Evolutionary conservation across 1,284 basidiomycete genomes (phyloP), one percentile per base, ranked within the genome.

Genomic region (Naganishia albida): DNA sequence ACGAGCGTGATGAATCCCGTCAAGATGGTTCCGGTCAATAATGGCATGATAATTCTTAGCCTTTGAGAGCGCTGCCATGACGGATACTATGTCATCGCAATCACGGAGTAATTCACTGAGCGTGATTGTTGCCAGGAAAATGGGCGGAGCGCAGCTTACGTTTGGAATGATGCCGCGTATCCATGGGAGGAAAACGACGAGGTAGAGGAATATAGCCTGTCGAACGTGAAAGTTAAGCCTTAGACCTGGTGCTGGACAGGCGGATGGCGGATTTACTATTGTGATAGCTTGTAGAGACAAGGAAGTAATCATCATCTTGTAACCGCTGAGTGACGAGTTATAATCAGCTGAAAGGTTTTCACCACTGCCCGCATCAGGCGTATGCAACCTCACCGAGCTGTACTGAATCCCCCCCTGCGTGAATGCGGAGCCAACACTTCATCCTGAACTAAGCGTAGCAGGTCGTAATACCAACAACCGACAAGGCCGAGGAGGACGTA

Each of bases 161-260:
- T 80, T 77, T 38, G 78, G 78, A 18, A 77, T 73, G 54, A 76
- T 77, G 0, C 78, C 77, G 26, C 75, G 67, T 53, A 78, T 62
- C 74, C 76, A 78, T 4, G 78, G 78, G 8, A 80, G 70, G 65
- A 77, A 78, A 20, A 78, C 65, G 18, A 77, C 74, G 46, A 80
- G 74, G 63, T 80, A 80, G 38, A 80, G 72, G 70, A 80, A 80
- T 44, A 77, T 74, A 12, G 70, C 42, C 75, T 78, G 43, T 44
- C 34, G 16, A 48, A 39, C 13, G 15, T 20, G 13, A 15, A 25
- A 57, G 48, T 60, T 52, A 39, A 51, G 16, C 26, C n/a, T 46
- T n/a, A n/a, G n/a, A n/a, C n/a, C 46, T 18, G 18, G 13, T 13
- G 40, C 23, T 16, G 39, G 43, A 40, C 7, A n/a, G 28, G 25